Percentiles rank a stretch among this genome's conserved stretches.
Evolutionary conservation across 306 rosid genomes (phyloP).

Genomic region (Parietaria judaica): DNA sequence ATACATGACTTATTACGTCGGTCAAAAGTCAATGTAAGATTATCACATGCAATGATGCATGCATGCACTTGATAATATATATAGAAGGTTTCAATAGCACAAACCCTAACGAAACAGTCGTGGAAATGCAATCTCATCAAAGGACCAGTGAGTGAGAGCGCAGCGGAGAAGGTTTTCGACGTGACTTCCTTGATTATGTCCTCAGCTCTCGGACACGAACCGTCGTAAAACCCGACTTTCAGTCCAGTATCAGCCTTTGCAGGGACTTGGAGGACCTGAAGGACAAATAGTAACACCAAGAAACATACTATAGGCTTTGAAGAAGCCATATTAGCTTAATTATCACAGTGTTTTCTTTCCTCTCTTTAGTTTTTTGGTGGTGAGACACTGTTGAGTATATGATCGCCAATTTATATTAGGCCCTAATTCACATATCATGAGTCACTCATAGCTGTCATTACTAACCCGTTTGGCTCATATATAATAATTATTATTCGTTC

Average conservation of each 20-base stretch:
- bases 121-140: slow-evolving; percentile 39
- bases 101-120: slow-evolving; percentile 37
- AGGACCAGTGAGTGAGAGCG: slow-evolving; percentile 29
- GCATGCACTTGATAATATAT: too few species aligned
- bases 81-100: background rate
- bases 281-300: background rate
- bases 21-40: background rate
- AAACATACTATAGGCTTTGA: slow-evolving; percentile 9
- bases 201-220: slow-evolving; percentile 27
- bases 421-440: background rate
- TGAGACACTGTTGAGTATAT: background rate
- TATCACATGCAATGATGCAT: too few species aligned
- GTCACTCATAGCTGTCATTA: background rate
- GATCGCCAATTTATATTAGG: slow-evolving; percentile 5
- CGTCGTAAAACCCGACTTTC: slow-evolving; percentile 23
- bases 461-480: background rate
- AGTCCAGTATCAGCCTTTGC: slow-evolving; percentile 15
- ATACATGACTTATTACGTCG: background rate
- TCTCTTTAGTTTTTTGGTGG: background rate
- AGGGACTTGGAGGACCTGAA: background rate
- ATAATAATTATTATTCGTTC: background rate
- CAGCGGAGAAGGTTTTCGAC: slow-evolving; percentile 3
- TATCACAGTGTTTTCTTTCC: too few species aligned
- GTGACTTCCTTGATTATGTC: slow-evolving; percentile 18
- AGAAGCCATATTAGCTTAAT: slow-evolving; percentile 12